Evolutionary conservation across 225 moss, liverwort and hornwort species (phyloP).

Genomic region (Thuidium tamariscinum): DNA sequence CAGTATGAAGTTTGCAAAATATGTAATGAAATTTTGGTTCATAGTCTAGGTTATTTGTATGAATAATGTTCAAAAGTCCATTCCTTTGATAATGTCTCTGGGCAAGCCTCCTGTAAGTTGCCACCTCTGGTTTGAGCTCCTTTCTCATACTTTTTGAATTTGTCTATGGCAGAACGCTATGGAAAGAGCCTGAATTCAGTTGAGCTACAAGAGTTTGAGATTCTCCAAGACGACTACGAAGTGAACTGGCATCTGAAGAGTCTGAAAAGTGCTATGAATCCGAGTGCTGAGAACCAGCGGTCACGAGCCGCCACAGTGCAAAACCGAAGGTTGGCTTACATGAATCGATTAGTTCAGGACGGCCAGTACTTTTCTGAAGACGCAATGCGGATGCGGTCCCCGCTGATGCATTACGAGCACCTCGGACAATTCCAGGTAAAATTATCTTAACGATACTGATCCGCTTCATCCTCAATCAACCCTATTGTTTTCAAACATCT

Average conservation of each 20-base stretch:
- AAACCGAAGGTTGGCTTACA: constrained; percentile 55
- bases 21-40: not conserved
- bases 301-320: constrained; percentile 41
- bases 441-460: not conserved
- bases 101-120: not conserved
- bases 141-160: not conserved
- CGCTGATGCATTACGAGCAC: constrained; percentile 47
- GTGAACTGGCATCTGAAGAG: constrained; percentile 58
- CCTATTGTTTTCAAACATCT: not conserved
- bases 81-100: not conserved
- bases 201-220: constrained; percentile 57
- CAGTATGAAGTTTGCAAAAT: not conserved
- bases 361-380: constrained; percentile 66
- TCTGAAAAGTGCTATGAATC: constrained; percentile 42
- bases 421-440: constrained; percentile 51
- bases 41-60: not conserved
- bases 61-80: not conserved
- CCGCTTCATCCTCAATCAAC: not conserved
- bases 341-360: constrained; percentile 54
- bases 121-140: not conserved
- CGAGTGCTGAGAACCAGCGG: constrained; percentile 40
- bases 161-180: constrained; percentile 40
- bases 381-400: constrained; percentile 51
- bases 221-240: constrained; percentile 51
- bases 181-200: constrained; percentile 39